Conservation (phyloP, 2,329 filamentous ascomycete species). For the Anisogramma anomala region DNA sequence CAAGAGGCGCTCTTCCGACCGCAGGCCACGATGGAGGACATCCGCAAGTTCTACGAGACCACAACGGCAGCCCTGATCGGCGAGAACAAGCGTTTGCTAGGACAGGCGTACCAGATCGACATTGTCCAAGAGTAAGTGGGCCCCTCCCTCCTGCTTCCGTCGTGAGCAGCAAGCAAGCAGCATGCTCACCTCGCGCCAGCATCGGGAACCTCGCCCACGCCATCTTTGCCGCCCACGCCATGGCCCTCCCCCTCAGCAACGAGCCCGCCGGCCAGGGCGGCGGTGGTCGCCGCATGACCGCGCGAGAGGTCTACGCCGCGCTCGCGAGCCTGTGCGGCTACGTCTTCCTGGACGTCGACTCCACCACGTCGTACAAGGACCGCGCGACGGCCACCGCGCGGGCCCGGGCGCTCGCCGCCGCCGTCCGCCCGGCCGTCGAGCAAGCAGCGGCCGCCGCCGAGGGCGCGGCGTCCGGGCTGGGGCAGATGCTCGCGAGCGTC, state of each 20-base stretch:
- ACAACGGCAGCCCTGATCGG: conserved; percentile 20
- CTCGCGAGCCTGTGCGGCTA: conserved; percentile 42
- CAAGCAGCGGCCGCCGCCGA: conserved; percentile 17
- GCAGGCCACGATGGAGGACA: conserved; percentile 12
- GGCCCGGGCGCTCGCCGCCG: conserved; percentile 35
- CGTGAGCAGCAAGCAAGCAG: neutral
- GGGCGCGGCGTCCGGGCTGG: neutral
- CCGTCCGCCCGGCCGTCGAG: conserved; percentile 37
- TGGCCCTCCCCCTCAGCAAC: conserved; percentile 38
- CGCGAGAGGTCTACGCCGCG: conserved; percentile 29
- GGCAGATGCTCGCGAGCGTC: neutral
- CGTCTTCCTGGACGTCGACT: conserved; percentile 41
- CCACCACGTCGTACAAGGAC: conserved; percentile 21
- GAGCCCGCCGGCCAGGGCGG: neutral
- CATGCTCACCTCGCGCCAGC: neutral
- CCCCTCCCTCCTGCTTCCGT: too few species aligned
- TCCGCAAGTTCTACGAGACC: conserved; percentile 17
- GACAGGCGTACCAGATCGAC: conserved; percentile 23
- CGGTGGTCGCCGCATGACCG: neutral
- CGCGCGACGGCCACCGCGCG: conserved; percentile 33
- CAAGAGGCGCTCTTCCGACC: conserved; percentile 16
- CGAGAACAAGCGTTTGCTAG: conserved; percentile 21
- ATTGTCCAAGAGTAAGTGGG: conserved; percentile 16
- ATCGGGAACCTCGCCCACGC: conserved; percentile 40
- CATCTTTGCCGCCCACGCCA: conserved; percentile 40